Base-by-base conservation (phyloP, 805 yeast genomes). In the Metschnikowia matae region DNA sequence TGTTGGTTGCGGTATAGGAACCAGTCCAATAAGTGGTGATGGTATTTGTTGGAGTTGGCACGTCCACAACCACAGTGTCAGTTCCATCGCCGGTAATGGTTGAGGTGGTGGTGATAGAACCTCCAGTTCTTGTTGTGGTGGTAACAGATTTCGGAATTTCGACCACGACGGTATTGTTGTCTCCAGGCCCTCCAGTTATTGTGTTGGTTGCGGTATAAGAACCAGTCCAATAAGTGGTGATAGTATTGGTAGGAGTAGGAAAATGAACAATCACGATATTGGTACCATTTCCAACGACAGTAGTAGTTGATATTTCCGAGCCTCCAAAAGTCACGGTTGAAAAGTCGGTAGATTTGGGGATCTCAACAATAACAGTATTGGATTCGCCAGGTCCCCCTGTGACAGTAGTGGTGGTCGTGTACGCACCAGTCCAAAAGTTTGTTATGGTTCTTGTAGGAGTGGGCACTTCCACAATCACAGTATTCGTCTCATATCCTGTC, bases 381-480 rank as follows among this genome's bases (percentile, higher is more conserved):
- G 41, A 14, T 37, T 33, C 14, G 14, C 23, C 17, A 3, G 4
- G 33, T 7, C 29, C 29, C 10, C 29, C 29, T 11, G 44, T 40
- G 6, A 32, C 40, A 21, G 40, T 44, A 11, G 33, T 6, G 4
- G 53, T 43, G 2, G 21, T 21, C n/a, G 46, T 39, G 21, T 44
- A 50, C 3, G 2, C 10, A 1, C 29, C 29, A 7, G 29, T 23
- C 29, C 29, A 23, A 23, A 23, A 23, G 10, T 1, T 8, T 23
- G 29, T 23, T 23, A 23, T 23, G 3, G 29, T 23, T 23, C 21
- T 11, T 21, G 41, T n/a, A 33, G 51, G 40, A 10, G 52, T 48
- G 14, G 61, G 55, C 13, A 52, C 61, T 39, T 58, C 57, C 20
- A 60, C 52, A 14, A 53, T 40, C 15, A 51, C 42, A n/a, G n/a